Percentiles rank a stretch among this genome's conserved stretches.
Conservation (phyloP, 1,139 yeast species). For the Debaryomycetaceae sp. region DNA sequence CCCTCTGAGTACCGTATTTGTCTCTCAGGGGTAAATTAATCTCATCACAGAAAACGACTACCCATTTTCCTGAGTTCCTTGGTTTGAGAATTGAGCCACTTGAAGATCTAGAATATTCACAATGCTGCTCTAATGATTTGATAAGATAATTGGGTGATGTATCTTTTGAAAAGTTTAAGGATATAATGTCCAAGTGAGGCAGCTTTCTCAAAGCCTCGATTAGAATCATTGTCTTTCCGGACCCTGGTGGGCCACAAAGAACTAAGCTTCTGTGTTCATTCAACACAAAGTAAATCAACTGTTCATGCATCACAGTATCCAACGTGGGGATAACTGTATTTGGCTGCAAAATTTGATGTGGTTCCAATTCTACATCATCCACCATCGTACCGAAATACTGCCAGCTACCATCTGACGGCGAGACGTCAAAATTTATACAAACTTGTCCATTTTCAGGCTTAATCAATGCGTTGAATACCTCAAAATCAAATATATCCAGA, state of each 20-base stretch:
- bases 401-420: slow-evolving; percentile 51
- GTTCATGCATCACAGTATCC: slow-evolving; percentile 72
- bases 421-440: slow-evolving; percentile 44
- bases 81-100: slow-evolving; percentile 60
- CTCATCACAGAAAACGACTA: slow-evolving; percentile 90
- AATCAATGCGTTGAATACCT: slow-evolving; percentile 12
- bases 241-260: slow-evolving; percentile 96
- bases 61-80: slow-evolving; percentile 59
- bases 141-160: slow-evolving; percentile 64
- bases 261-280: slow-evolving; percentile 60
- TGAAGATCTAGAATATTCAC: slow-evolving; percentile 54
- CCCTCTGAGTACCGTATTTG: slow-evolving; percentile 71
- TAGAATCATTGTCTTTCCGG: slow-evolving; percentile 93
- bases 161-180: slow-evolving; percentile 82
- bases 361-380: slow-evolving; percentile 48
- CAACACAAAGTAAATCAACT: slow-evolving; percentile 54
- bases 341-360: slow-evolving; percentile 61
- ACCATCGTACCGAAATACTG: slow-evolving; percentile 43
- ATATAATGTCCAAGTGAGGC: slow-evolving; percentile 56
- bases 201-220: slow-evolving; percentile 63
- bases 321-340: slow-evolving; percentile 72
- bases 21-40: slow-evolving; percentile 78
- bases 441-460: slow-evolving; percentile 9
- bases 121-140: slow-evolving; percentile 67
- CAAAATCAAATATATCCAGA: slow-evolving; percentile 19